Conservation (phyloP, 345 rosid genomes). For the Angophora floribunda region DNA sequence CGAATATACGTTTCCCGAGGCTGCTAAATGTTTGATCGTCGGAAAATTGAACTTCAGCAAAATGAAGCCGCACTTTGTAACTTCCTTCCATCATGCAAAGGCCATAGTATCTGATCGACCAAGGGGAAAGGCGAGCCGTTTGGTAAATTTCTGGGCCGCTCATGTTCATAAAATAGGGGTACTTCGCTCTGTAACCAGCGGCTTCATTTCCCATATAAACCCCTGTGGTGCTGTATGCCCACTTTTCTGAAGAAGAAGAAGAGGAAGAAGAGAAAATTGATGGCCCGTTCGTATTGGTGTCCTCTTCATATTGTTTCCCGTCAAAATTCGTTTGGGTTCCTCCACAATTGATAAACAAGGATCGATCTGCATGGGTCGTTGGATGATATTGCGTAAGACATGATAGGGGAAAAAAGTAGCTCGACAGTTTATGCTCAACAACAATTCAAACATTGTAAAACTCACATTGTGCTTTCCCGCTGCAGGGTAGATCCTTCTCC, state of each 20-base stretch:
- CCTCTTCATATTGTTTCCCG: constrained; percentile 36
- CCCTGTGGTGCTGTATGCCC: constrained; percentile 86
- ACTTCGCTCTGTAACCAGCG: constrained; percentile 2
- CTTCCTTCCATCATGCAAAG: constrained; percentile 48
- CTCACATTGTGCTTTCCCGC: constrained; percentile 37
- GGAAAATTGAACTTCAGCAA: constrained; percentile 74
- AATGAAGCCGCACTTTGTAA: constrained; percentile 64
- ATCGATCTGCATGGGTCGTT: constrained; percentile 20
- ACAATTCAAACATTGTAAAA: not conserved
- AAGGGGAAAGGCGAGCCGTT: no score
- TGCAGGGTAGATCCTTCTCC: constrained; percentile 58
- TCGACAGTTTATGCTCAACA: not conserved
- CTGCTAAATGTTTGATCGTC: constrained; percentile 39
- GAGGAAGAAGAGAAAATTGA: constrained; percentile 17
- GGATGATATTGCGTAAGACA: not conserved
- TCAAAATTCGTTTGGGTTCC: constrained; percentile 11
- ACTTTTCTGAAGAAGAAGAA: not conserved
- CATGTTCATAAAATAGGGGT: constrained; percentile 17
- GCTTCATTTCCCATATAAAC: not conserved
- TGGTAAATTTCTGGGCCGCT: constrained; percentile 1
- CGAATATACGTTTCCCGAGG: constrained; percentile 61
- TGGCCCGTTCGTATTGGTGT: constrained; percentile 16
- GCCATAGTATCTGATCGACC: constrained; percentile 29
- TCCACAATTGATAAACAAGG: constrained; percentile 77
- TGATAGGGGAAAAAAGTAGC: not conserved